Evolutionary conservation across 1,284 basidiomycete genomes (phyloP).

Genomic region (Austroboletus sp.): DNA sequence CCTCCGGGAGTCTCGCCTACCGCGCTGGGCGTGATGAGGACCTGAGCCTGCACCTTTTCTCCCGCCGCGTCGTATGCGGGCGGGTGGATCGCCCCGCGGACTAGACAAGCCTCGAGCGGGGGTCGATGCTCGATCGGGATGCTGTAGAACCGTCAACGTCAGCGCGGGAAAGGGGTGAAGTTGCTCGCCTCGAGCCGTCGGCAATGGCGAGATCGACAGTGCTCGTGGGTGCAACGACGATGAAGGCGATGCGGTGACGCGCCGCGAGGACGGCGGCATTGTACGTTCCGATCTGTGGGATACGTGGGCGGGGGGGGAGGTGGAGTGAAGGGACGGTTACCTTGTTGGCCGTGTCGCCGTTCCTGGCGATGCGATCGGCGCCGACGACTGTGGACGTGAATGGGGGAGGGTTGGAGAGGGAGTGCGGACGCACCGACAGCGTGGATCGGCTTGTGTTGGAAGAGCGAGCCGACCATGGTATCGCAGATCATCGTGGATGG

Average conservation of each 20-base stretch:
- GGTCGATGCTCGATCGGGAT: constrained; percentile 91
- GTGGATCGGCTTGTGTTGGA: constrained; percentile 81
- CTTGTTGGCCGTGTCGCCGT: constrained; percentile 94
- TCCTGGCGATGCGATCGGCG: constrained; percentile 78
- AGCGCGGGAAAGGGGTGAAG: background rate
- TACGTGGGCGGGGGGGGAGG: background rate
- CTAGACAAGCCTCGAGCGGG: constrained; percentile 77
- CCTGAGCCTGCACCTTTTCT: constrained; percentile 52
- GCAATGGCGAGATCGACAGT: constrained; percentile 78
- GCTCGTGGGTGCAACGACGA: constrained; percentile 84
- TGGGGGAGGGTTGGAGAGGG: background rate
- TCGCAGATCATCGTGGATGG: constrained; percentile 92
- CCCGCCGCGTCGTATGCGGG: constrained; percentile 37
- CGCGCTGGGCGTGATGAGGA: constrained; percentile 67
- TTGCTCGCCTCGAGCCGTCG: constrained; percentile 58
- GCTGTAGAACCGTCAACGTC: constrained; percentile 33
- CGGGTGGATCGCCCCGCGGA: constrained; percentile 69
- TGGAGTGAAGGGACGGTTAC: constrained; percentile 32
- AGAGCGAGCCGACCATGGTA: constrained; percentile 88
- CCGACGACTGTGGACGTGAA: constrained; percentile 54
- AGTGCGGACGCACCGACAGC: constrained; percentile 60
- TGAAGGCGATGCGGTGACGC: constrained; percentile 78
- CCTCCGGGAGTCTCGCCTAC: constrained; percentile 37
- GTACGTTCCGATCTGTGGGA: constrained; percentile 73
- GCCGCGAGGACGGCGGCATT: constrained; percentile 84